phyloP scores from a whole-genome alignment of 306 rosid species.

The Sphenostylis stenocarpa region DNA sequence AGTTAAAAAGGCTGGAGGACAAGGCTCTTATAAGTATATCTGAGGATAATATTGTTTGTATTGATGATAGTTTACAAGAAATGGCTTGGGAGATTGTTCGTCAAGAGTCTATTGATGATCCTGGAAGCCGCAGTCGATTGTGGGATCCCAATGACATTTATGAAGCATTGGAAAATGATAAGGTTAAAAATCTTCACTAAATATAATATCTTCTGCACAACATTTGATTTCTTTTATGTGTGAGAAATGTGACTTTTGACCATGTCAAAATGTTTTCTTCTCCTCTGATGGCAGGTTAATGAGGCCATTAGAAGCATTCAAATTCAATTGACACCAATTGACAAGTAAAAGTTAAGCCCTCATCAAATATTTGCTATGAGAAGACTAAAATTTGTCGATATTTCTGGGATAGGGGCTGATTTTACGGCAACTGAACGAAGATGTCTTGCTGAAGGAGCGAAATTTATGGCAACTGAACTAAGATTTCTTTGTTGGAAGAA shows the following conservation, averaged over 20 bases:
- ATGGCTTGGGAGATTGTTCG: not conserved
- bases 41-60: not conserved
- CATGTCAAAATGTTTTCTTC: not conserved
- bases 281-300: not conserved
- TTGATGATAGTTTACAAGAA: not conserved
- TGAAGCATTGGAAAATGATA: not conserved
- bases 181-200: not conserved
- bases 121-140: not conserved
- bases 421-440: too few relatives aligned
- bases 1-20: not conserved
- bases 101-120: not conserved
- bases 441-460: too few relatives aligned
- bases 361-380: not conserved
- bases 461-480: too few relatives aligned
- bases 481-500: too few relatives aligned
- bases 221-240: not conserved
- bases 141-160: not conserved
- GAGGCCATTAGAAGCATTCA: not conserved
- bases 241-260: not conserved
- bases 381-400: too few relatives aligned
- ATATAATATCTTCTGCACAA: not conserved
- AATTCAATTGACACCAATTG: not conserved
- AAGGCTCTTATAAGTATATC: not conserved
- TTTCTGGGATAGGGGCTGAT: too few relatives aligned
- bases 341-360: not conserved